Percentiles rank a stretch among this genome's conserved stretches.
Conservation (phyloP, 176 grass and related monocot genomes). For the Neostapfia colusana region DNA sequence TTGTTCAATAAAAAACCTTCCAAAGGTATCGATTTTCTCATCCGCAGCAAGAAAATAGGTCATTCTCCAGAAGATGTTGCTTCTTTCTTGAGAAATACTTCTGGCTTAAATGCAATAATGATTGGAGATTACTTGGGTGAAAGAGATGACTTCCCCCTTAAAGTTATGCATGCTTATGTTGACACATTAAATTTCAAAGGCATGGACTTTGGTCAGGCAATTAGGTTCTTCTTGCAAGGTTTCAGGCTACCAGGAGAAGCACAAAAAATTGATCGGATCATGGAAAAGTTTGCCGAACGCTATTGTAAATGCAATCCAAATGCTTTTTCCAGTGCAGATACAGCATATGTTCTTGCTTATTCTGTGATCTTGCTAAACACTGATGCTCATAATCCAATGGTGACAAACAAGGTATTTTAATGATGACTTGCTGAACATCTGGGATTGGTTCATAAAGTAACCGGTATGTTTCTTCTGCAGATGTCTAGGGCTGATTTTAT, state of each 20-base stretch:
- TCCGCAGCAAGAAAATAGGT: slow-evolving; percentile 78
- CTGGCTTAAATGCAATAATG: slow-evolving; percentile 81
- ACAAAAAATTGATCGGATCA: slow-evolving; percentile 98
- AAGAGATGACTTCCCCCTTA: slow-evolving; percentile 84
- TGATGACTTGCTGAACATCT: slow-evolving; percentile 18
- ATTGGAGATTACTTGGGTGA: slow-evolving; percentile 97
- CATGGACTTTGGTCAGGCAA: slow-evolving; percentile 94
- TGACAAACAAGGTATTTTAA: slow-evolving; percentile 80
- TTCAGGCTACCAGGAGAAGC: slow-evolving; percentile 96
- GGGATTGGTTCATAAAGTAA: slow-evolving; percentile 14
- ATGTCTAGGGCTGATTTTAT: slow-evolving; percentile 97
- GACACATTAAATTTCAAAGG: slow-evolving; percentile 79
- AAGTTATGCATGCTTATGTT: slow-evolving; percentile 99
- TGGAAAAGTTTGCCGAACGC: slow-evolving; percentile 98
- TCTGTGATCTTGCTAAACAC: slow-evolving; percentile 96
- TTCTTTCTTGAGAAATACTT: slow-evolving; percentile 75
- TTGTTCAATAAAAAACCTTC: slow-evolving; percentile 96
- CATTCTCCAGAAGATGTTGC: slow-evolving; percentile 73
- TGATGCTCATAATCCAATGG: slow-evolving; percentile 93
- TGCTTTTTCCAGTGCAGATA: slow-evolving; percentile 97
- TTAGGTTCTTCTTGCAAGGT: slow-evolving; percentile 86
- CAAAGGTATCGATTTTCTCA: slow-evolving; percentile 96
- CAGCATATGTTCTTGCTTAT: slow-evolving; percentile 96
- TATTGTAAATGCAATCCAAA: slow-evolving; percentile 90
- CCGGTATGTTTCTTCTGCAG: slow-evolving; percentile 51